These are phyloP conservation scores for Jimgerdemannia lactiflua DNA, from an alignment of 192 early-diverging fungal species.

Conservation along the genomic window DNA sequence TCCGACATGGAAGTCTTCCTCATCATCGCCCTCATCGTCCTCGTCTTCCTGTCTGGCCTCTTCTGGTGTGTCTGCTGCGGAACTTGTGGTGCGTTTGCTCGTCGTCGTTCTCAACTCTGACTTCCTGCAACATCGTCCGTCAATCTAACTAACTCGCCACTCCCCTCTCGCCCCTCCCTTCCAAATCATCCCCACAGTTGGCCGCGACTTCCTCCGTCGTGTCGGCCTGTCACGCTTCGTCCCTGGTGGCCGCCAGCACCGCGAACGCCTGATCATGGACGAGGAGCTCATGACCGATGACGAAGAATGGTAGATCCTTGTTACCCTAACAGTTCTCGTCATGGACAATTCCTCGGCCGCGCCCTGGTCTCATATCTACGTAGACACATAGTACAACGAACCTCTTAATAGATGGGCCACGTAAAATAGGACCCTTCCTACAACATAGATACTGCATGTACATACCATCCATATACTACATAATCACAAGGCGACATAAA, in stretches of 20 bases:
- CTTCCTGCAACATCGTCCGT: background rate
- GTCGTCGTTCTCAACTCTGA: background rate
- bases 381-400: too few species aligned
- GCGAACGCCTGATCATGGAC: background rate
- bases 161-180: background rate
- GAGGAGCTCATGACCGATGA: background rate
- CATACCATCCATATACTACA: too few species aligned
- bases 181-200: background rate
- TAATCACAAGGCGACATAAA: too few species aligned
- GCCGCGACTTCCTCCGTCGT: background rate
- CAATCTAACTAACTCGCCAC: background rate
- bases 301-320: background rate
- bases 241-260: background rate
- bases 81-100: background rate
- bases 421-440: too few species aligned
- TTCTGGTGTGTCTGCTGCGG: background rate
- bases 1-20: background rate
- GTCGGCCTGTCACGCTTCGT: background rate
- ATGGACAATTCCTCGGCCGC: too few species aligned
- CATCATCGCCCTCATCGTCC: background rate
- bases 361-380: too few species aligned
- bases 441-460: too few species aligned
- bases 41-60: background rate
- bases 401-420: too few species aligned
- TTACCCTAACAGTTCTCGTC: too few species aligned